phyloP scores from a whole-genome alignment of 2,329 filamentous ascomycete species.

The Colletotrichum cuscutae region DNA sequence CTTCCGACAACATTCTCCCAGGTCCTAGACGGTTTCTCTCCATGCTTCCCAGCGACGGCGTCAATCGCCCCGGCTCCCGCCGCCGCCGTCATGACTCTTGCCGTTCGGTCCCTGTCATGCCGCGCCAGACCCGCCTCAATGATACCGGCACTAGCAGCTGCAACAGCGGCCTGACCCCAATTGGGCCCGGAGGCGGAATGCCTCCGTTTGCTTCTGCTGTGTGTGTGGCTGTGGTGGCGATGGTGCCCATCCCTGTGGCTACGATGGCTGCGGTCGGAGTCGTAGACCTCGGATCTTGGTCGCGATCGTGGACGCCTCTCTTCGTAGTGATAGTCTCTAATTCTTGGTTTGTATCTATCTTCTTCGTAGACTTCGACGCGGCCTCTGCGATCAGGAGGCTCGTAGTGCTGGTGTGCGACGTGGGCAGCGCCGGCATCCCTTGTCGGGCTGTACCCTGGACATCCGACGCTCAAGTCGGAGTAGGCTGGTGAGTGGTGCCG shows the following conservation, averaged over 20 bases:
- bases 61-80: slow-evolving; percentile 21
- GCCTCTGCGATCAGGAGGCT: slow-evolving; percentile 1
- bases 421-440: background rate
- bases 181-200: background rate
- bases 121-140: slow-evolving; percentile 19
- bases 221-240: background rate
- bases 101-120: slow-evolving; percentile 10
- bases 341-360: background rate
- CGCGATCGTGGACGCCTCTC: background rate
- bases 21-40: slow-evolving; percentile 10
- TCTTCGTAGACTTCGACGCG: background rate
- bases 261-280: background rate
- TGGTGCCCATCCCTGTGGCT: background rate
- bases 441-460: background rate
- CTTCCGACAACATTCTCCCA: slow-evolving; percentile 18
- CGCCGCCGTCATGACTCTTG: slow-evolving; percentile 24
- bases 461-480: background rate
- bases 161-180: slow-evolving; percentile 22
- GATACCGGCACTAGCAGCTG: slow-evolving; percentile 25
- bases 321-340: slow-evolving; percentile 1
- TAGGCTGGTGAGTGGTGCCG: background rate
- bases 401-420: background rate
- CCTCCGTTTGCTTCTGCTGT: slow-evolving; percentile 9
- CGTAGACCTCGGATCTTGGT: background rate
- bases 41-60: slow-evolving; percentile 5